These are phyloP conservation scores for Wickerhamiella sorbophila DNA, from an alignment of 805 yeast species.

Conservation along the genomic window DNA sequence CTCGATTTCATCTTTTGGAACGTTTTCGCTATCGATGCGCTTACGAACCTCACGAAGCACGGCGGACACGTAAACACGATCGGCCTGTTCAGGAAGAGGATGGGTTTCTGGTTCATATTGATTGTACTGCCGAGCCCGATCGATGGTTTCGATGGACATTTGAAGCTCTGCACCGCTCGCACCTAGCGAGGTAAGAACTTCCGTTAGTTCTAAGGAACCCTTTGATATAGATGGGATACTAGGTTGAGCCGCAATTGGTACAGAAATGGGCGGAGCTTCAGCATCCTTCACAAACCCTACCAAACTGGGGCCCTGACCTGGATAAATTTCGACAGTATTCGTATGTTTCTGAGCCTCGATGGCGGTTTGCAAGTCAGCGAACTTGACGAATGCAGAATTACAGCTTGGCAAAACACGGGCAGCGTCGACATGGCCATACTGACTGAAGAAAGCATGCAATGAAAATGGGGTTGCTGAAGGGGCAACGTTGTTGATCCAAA, in stretches of 20 bases:
- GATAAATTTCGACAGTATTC: conserved; percentile 69
- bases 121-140: conserved; percentile 18
- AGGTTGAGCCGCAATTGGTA: not conserved
- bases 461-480: conserved; percentile 38
- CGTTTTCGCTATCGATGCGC: conserved; percentile 39
- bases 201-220: conserved; percentile 21
- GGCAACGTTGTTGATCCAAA: conserved; percentile 73
- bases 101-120: not conserved
- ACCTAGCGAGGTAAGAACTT: conserved; percentile 24
- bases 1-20: conserved; percentile 54
- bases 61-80: conserved; percentile 75
- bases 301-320: conserved; percentile 58
- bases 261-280: conserved; percentile 15
- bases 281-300: conserved; percentile 73
- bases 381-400: conserved; percentile 51
- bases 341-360: conserved; percentile 62
- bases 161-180: conserved; percentile 20
- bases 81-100: conserved; percentile 53
- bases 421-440: conserved; percentile 47
- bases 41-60: conserved; percentile 77
- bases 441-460: conserved; percentile 43
- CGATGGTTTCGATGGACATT: conserved; percentile 11
- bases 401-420: conserved; percentile 41
- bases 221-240: conserved; percentile 13
- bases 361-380: conserved; percentile 57